A percentile compares a stretch with the other conserved stretches of the same genome.
Conservation (phyloP, 257 asterid genomes). For the Nicotiana sylvestris region DNA sequence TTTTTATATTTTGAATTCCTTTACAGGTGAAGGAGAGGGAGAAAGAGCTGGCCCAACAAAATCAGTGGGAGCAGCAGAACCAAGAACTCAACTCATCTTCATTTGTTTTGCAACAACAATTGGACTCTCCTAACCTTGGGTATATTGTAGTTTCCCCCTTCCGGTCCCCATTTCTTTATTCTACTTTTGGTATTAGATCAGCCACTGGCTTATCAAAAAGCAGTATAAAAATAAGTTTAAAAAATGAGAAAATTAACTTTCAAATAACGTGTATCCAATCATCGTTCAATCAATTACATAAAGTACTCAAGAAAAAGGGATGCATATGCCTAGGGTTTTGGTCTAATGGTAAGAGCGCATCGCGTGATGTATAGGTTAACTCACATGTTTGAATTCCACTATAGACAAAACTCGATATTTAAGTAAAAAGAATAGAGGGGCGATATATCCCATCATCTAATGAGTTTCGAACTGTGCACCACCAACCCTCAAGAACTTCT, state of each 20-base stretch:
- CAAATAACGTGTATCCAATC: too few relatives aligned
- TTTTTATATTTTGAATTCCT: neutral
- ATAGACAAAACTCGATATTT: too few relatives aligned
- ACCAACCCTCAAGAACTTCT: too few relatives aligned
- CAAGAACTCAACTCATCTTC: slow-evolving; percentile 36
- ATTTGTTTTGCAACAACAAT: slow-evolving; percentile 23
- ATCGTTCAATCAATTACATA: neutral
- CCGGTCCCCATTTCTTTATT: too few relatives aligned
- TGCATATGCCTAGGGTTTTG: neutral
- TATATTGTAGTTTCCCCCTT: neutral
- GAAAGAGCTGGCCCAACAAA: slow-evolving; percentile 34
- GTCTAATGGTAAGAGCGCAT: neutral
- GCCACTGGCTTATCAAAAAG: too few relatives aligned
- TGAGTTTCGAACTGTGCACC: too few relatives aligned
- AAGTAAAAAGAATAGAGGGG: too few relatives aligned
- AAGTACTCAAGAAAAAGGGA: neutral
- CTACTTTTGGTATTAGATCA: too few relatives aligned
- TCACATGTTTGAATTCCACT: too few relatives aligned
- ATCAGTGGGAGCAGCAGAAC: slow-evolving; percentile 38
- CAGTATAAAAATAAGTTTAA: too few relatives aligned
- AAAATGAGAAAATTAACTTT: too few relatives aligned
- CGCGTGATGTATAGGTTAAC: neutral
- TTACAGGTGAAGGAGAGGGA: slow-evolving; percentile 58
- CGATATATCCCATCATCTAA: too few relatives aligned
- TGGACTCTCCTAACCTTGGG: slow-evolving; percentile 44